These are phyloP conservation scores for Boletales sp. DNA, from an alignment of 768 basidiomycete genomes.

Conservation along the genomic window DNA sequence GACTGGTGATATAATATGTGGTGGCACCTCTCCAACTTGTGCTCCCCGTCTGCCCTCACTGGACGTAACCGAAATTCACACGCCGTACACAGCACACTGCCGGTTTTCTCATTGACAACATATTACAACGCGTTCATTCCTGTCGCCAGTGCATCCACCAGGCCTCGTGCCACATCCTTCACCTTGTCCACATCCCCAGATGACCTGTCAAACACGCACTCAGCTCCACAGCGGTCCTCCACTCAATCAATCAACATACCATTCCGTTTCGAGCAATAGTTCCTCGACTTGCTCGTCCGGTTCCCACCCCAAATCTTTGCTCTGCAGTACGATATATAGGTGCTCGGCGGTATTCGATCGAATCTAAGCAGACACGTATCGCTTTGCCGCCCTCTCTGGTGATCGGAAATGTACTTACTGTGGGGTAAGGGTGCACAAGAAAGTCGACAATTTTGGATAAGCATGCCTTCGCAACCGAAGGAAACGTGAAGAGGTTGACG, in stretches of 20 bases:
- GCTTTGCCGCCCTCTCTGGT: constrained; percentile 6
- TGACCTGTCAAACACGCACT: constrained; percentile 42
- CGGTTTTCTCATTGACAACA: not conserved
- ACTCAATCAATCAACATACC: constrained; percentile 43
- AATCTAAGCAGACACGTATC: constrained; percentile 44
- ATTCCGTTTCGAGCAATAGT: constrained; percentile 75
- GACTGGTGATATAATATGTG: constrained; percentile 10
- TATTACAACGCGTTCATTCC: constrained; percentile 25
- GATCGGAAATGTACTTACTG: constrained; percentile 43
- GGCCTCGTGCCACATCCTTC: constrained; percentile 38
- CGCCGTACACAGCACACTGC: constrained; percentile 10
- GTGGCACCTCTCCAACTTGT: constrained; percentile 5
- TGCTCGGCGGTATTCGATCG: constrained; percentile 80
- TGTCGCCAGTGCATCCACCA: constrained; percentile 38
- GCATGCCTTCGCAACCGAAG: constrained; percentile 39
- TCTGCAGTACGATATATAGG: constrained; percentile 74
- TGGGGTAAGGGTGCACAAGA: constrained; percentile 77
- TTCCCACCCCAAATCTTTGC: constrained; percentile 60
- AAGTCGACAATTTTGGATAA: constrained; percentile 52
- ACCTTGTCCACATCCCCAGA: constrained; percentile 37
- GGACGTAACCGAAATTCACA: constrained; percentile 20
- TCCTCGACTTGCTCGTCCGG: constrained; percentile 61
- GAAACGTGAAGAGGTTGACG: constrained; percentile 57
- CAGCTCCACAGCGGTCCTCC: constrained; percentile 20
- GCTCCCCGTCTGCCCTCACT: constrained; percentile 4